phyloP scores from a whole-genome alignment of 169 alveolate genomes.

The Besnoitia besnoiti region DNA sequence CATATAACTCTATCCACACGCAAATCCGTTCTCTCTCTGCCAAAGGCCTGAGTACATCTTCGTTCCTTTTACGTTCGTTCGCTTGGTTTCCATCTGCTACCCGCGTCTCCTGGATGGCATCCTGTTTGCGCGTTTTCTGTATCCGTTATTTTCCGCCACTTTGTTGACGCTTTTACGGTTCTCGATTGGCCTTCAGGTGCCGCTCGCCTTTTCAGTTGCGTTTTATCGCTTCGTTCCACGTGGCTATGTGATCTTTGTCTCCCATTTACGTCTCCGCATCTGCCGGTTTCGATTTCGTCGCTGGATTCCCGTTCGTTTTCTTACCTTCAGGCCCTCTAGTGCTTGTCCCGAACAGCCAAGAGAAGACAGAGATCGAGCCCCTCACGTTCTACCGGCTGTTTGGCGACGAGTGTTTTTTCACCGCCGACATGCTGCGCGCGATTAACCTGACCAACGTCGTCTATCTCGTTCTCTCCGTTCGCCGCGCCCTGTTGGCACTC shows the following conservation, averaged over 20 bases:
- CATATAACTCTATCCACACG: too few species aligned
- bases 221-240: not conserved
- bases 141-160: too few species aligned
- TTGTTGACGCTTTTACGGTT: too few species aligned
- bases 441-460: slow-evolving; percentile 37
- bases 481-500: slow-evolving; percentile 42
- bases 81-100: too few species aligned
- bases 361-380: not conserved
- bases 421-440: slow-evolving; percentile 26
- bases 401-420: slow-evolving; percentile 32
- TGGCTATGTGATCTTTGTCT: not conserved
- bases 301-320: not conserved
- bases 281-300: too few species aligned
- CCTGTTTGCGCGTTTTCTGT: too few species aligned
- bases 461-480: slow-evolving; percentile 22
- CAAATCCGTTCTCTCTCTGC: too few species aligned
- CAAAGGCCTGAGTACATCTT: too few species aligned
- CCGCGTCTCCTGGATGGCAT: too few species aligned
- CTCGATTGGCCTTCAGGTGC: too few species aligned
- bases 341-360: slow-evolving; percentile 14
- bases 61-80: too few species aligned
- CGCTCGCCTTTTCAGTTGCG: not conserved
- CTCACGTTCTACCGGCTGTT: slow-evolving; percentile 19
- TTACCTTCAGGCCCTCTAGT: not conserved
- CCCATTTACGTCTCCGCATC: not conserved